Evolutionary conservation across 169 alveolate species (phyloP).

Genomic region (Perkinsus chesapeaki): DNA sequence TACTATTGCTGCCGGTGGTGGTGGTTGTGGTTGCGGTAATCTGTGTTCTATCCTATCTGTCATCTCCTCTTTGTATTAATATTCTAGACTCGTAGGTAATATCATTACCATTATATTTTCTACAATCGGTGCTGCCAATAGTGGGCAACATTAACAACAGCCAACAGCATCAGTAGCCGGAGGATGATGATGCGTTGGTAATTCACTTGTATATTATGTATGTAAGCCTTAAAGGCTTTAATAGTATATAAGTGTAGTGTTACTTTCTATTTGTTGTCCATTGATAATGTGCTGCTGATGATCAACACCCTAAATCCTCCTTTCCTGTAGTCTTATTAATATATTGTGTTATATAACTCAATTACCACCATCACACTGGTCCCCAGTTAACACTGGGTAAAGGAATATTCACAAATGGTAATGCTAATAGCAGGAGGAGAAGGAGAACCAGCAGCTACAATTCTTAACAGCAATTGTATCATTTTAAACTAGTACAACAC

Average conservation of each 20-base stretch:
- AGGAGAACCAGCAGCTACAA: no score
- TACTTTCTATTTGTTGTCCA: not conserved
- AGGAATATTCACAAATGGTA: not conserved
- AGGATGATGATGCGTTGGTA: no score
- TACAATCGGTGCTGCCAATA: not conserved
- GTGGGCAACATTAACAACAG: slow-evolving; percentile 3
- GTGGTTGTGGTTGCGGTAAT: not conserved
- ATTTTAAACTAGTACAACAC: no score
- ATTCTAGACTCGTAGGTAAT: not conserved
- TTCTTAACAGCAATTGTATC: no score
- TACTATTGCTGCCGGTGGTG: not conserved
- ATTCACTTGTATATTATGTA: not conserved
- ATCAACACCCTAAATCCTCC: no score
- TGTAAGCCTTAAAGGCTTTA: not conserved
- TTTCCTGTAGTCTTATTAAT: no score
- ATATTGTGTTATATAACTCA: no score
- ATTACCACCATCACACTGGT: no score
- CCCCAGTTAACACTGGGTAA: not conserved
- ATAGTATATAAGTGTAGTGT: not conserved
- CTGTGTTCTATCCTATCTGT: not conserved
- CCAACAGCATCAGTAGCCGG: no score
- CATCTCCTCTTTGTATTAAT: not conserved
- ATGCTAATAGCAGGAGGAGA: no score
- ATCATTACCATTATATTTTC: not conserved
- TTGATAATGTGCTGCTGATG: not conserved